Evolutionary conservation across 2,329 filamentous ascomycete species (phyloP).

Genomic region (Aspergillus tubingensis): DNA sequence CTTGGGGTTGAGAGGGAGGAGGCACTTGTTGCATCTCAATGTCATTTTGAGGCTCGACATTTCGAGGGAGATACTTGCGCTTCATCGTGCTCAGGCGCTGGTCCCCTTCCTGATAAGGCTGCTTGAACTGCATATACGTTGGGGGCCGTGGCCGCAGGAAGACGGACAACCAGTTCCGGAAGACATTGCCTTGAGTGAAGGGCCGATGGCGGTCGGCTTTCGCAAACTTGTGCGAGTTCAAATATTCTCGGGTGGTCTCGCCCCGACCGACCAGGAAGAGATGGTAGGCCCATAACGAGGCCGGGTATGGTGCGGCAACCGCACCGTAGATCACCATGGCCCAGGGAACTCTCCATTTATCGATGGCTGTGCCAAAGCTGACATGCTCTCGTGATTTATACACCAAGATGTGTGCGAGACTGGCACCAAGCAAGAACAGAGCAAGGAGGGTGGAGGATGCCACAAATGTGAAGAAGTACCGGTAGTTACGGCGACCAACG

Average conservation of each 20-base stretch:
- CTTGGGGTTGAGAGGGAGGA: conserved; percentile 25
- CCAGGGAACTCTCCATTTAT: conserved; percentile 75
- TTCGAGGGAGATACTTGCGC: conserved; percentile 53
- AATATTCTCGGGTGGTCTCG: conserved; percentile 93
- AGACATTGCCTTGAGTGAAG: conserved; percentile 74
- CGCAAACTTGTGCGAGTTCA: conserved; percentile 92
- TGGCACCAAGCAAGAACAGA: conserved; percentile 73
- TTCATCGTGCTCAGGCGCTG: conserved; percentile 71
- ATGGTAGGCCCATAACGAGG: conserved; percentile 83
- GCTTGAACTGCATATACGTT: conserved; percentile 87
- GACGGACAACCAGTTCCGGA: conserved; percentile 79
- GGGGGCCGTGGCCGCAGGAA: conserved; percentile 81
- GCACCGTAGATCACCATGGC: conserved; percentile 84
- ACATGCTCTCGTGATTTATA: conserved; percentile 66
- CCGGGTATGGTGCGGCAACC: conserved; percentile 75
- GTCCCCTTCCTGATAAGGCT: conserved; percentile 73
- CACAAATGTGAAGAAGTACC: conserved; percentile 95
- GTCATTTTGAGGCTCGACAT: conserved; percentile 55
- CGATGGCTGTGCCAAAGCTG: conserved; percentile 68
- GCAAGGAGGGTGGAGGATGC: conserved; percentile 74
- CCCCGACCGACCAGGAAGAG: conserved; percentile 86
- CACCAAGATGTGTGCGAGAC: conserved; percentile 75
- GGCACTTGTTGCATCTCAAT: conserved; percentile 73
- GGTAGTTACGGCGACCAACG: conserved; percentile 93
- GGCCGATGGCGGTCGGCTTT: conserved; percentile 90